Evolutionary conservation across 345 rosid genomes (phyloP), one percentile per base, ranked within the genome.

Genomic region (Salix udensis): DNA sequence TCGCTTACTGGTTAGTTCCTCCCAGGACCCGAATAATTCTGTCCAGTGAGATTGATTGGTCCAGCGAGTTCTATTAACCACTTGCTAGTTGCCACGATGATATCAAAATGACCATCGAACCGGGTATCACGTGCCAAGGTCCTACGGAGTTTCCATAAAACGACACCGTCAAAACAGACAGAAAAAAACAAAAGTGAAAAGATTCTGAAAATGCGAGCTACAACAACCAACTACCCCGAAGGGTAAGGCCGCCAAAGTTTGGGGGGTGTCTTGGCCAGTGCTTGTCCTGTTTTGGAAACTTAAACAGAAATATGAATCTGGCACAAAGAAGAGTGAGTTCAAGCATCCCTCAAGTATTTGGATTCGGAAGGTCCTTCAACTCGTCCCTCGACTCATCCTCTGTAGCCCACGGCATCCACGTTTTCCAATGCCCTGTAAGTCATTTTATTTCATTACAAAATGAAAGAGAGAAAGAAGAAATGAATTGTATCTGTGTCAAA

Each of bases 361-460:
- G 86, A 77, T 81, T 86, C 74, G 79, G 84, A 48, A 88, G 93
- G 86, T 83, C 92, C 83, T 85, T 86, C 83, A 76, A 74, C 39
- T 81, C 90, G 39, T 82, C 90, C 70, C 73, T 78, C 68, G 82
- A 81, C 81, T 83, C 86, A 58, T 84, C 87, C 65, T 84, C 86
- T 80, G 87, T 88, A 79, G 72, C 85, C 74, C 88, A 90, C 50
- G 99, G 99, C 77, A 81, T 93, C 86, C 98, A 96, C 83, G 89
- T 91, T 82, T 96, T 96, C 84, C 97, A 92, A 40, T 92, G 99
- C 83, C 97, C 97, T 1, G 99, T 96, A 83, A 84, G 84, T 79
- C 24, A 68, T 13, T 46, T 46, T 24, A 28, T 36, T 70, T 21
- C 21, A 14, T 39, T 67, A 2, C 2, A 13, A 23, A 34, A 24